Conservation (phyloP, 352 stramenopile species). For the Blastocystis sp. region DNA sequence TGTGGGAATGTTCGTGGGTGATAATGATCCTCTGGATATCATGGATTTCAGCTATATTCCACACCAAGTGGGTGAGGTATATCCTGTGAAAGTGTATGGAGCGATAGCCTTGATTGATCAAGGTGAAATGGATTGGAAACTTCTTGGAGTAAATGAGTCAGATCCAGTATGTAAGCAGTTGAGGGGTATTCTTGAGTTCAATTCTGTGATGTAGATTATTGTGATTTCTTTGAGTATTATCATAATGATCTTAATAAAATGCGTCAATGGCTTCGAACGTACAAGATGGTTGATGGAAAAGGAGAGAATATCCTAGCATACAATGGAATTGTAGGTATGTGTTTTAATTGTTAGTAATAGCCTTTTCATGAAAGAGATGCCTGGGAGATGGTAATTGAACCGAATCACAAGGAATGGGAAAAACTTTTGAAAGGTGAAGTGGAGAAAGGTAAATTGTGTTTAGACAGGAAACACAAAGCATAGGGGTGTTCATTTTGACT, state of each 20-base stretch:
- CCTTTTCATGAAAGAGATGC: conserved; percentile 56
- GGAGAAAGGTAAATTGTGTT: neutral
- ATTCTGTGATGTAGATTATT: conserved; percentile 39
- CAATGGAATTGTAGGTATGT: conserved; percentile 73
- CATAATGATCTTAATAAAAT: conserved; percentile 64
- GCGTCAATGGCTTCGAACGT: conserved; percentile 90
- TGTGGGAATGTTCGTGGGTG: conserved; percentile 79
- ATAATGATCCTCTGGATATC: conserved; percentile 98
- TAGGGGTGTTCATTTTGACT: conserved; percentile 24
- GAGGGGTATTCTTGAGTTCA: conserved; percentile 12
- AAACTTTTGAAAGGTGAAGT: conserved; percentile 43
- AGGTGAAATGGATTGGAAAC: conserved; percentile 97
- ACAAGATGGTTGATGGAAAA: conserved; percentile 97
- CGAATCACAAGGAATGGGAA: conserved; percentile 54
- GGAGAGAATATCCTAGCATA: conserved; percentile 86
- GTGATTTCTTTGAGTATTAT: conserved; percentile 59
- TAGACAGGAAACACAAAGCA: conserved; percentile 8
- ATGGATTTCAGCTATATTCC: conserved; percentile 89
- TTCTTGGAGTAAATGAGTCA: conserved; percentile 86
- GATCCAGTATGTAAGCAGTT: conserved; percentile 78
- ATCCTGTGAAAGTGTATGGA: conserved; percentile 92
- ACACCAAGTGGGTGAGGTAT: conserved; percentile 88
- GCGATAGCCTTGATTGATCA: conserved; percentile 95
- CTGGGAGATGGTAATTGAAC: conserved; percentile 56
- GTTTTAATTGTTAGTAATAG: neutral